phyloP scores from a whole-genome alignment of 768 basidiomycete species.

The Pholiota microspora region DNA sequence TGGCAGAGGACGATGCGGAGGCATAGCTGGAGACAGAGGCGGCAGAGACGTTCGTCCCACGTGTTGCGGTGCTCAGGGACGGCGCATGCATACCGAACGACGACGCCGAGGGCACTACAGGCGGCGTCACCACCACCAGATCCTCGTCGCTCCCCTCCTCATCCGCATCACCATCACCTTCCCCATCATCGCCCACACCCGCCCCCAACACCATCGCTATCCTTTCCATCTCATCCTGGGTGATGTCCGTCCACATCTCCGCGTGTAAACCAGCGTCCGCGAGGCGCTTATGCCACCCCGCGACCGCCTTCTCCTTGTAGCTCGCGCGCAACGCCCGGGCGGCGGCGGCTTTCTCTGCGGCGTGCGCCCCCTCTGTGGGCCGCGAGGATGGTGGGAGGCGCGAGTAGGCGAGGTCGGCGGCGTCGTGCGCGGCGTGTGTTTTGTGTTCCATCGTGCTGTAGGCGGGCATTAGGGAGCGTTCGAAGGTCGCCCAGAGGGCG shows the following conservation, averaged over 20 bases:
- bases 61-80: constrained; percentile 31
- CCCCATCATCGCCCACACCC: constrained; percentile 27
- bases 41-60: constrained; percentile 33
- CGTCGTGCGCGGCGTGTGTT: constrained; percentile 4
- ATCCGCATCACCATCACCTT: constrained; percentile 28
- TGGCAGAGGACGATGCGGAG: constrained; percentile 24
- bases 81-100: constrained; percentile 16
- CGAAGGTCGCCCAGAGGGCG: constrained; percentile 4
- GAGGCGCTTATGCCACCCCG: constrained; percentile 3
- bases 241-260: constrained; percentile 9
- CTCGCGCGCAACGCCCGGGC: background rate
- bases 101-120: constrained; percentile 12
- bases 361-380: background rate
- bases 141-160: constrained; percentile 33
- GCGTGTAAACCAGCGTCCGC: background rate
- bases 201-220: constrained; percentile 16
- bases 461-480: background rate
- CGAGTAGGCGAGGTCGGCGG: background rate
- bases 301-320: background rate
- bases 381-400: background rate
- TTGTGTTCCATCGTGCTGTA: constrained; percentile 5
- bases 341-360: background rate
- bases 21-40: constrained; percentile 23
- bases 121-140: constrained; percentile 11
- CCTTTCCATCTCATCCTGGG: constrained; percentile 3